Base-by-base conservation (phyloP, 768 basidiomycete species). In the Leccinum variicolor region DNA sequence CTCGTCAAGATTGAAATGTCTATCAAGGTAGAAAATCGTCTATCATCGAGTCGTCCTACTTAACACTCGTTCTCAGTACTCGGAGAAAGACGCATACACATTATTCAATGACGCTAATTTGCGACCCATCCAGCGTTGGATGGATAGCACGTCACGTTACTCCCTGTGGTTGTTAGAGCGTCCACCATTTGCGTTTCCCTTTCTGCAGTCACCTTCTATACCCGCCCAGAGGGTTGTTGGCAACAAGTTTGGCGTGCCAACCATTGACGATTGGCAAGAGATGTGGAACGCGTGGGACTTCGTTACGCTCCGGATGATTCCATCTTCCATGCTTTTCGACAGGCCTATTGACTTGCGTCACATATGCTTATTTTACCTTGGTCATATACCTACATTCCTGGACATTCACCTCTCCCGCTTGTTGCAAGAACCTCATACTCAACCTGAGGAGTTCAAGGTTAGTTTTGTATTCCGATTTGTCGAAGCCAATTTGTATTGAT, bases 351-450 rank as follows among this genome's bases (percentile, higher is more conserved):
- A 97, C 66, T 76, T 98, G 48, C 82, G 97, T 29, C 95, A 98
- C 71, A 94, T 96, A 56, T 96, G 94, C 67, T 79, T 98, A n/a
- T 99, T 99, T 75, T 98, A 98, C 73, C 68, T 92, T 13, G 96
- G 96, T 0, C 97, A 98, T 69, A 93, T 98, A 48, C 93, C 93
- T 2, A 81, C 91, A 19, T 97, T 96, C 76, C 72, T 95, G 60
- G 95, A 97, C 66, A 97, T 97, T 23, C 89, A 96, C 66, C 73
- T 96, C 50, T 90, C 91, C 3, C 79, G 81, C 50, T 72, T 93
- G 13, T 71, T 97, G 52, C 67, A 83, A 41, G 89, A 94, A 64
- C 83, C 87, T 1, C 84, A 92, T 64, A 93, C 94, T 0, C 85
- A 94, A 61, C 97, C 97, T 1, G 81, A 89, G 58, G 75, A 81